Evolutionary conservation across 106 monocot genomes (phyloP).

Genomic region (Platanthera guangdongensis): DNA sequence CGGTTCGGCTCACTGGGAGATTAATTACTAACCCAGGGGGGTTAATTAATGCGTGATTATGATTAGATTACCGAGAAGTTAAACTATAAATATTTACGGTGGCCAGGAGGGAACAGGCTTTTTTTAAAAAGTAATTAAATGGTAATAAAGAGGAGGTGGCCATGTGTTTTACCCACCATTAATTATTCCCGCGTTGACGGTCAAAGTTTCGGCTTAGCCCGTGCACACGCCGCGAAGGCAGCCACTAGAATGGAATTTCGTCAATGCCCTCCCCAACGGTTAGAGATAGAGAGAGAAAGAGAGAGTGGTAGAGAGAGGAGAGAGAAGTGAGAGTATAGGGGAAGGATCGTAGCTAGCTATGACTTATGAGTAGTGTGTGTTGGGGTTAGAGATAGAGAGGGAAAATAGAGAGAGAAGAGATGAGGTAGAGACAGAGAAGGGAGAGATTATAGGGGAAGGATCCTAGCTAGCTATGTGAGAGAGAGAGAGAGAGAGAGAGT

Average conservation of each 20-base stretch:
- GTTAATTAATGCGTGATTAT: slow-evolving; percentile 19
- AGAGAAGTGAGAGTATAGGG: background rate
- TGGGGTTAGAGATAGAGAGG: background rate
- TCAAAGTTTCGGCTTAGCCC: slow-evolving; percentile 29
- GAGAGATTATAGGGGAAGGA: background rate
- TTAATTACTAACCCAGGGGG: background rate
- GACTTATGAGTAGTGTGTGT: too few species aligned
- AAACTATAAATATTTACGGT: slow-evolving; percentile 1
- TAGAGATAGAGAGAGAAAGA: background rate
- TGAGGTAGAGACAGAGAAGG: background rate
- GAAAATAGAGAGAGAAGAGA: background rate
- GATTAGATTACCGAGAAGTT: slow-evolving; percentile 30
- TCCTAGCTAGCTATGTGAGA: background rate
- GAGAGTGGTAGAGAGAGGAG: background rate
- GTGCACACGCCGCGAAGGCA: slow-evolving; percentile 20
- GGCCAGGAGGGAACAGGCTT: slow-evolving; percentile 6
- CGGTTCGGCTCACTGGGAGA: background rate
- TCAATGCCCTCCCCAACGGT: background rate
- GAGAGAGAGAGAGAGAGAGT: too few species aligned
- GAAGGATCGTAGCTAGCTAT: background rate
- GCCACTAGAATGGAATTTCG: background rate
- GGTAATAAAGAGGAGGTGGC: background rate
- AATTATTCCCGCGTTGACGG: slow-evolving; percentile 47
- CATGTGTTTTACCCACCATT: slow-evolving; percentile 30
- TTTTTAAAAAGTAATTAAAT: background rate